Conservation (phyloP, 306 rosid genomes). For the Abrus pulchellus region DNA sequence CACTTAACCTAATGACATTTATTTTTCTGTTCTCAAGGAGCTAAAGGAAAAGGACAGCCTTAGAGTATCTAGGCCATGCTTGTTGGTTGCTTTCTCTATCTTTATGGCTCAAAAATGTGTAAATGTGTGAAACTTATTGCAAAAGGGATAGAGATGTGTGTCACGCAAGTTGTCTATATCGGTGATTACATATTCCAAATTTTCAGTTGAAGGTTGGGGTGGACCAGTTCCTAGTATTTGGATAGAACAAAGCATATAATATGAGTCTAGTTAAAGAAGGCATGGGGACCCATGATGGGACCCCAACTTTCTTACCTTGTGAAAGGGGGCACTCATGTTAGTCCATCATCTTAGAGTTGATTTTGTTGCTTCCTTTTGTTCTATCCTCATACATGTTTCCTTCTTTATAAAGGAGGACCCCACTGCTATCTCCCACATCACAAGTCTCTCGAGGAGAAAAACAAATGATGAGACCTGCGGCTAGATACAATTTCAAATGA, state of each 20-base stretch:
- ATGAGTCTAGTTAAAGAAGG: conserved; percentile 60
- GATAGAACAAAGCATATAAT: conserved; percentile 63
- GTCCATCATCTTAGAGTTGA: conserved; percentile 65
- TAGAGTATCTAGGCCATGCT: conserved; percentile 52
- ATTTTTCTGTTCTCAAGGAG: conserved; percentile 29
- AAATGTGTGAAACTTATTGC: conserved; percentile 46
- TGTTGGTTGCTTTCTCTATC: conserved; percentile 44
- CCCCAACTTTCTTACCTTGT: conserved; percentile 74
- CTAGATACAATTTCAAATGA: conserved; percentile 45
- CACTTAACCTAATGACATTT: conserved; percentile 55
- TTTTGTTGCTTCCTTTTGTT: conserved; percentile 68
- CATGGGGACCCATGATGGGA: conserved; percentile 60
- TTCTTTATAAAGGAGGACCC: conserved; percentile 51
- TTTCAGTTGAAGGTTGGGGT: conserved; percentile 53
- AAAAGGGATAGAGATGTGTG: conserved; percentile 54
- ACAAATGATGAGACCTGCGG: conserved; percentile 53
- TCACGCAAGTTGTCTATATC: conserved; percentile 53
- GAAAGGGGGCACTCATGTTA: conserved; percentile 69
- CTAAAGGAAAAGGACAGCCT: conserved; percentile 24
- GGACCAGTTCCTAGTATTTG: conserved; percentile 43
- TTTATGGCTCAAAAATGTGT: conserved; percentile 42
- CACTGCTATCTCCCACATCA: conserved; percentile 51
- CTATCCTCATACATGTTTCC: conserved; percentile 48
- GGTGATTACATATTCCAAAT: conserved; percentile 62
- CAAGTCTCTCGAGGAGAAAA: conserved; percentile 51